Evolutionary conservation across 805 yeast species (phyloP), one percentile per base, ranked within the genome.

Genomic region (Yamadazyma akitaensis): DNA sequence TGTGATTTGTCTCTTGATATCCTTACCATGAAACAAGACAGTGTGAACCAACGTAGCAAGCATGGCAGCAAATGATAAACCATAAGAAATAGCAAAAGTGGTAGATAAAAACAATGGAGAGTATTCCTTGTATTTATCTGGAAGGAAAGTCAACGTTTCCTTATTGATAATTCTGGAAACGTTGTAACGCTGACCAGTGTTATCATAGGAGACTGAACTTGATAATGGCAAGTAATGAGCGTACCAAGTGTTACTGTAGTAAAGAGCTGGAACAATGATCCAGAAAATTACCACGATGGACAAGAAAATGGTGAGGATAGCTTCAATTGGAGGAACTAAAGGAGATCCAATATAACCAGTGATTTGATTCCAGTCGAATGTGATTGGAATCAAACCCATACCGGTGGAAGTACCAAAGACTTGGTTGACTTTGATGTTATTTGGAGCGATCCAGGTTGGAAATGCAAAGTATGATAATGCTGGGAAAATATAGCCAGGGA

Each of bases 401-500:
- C 91, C 91, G 13, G 79, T 64, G 9, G 65, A 51, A 6, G 77
- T 69, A 41, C 92, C 92, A 53, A 84, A 84, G 14, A 85, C 66
- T 56, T 80, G 85, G 54, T 81, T 82, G 17, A 84, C 73, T n/a
- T 74, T 72, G 43, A 76, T 76, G 58, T 80, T 80, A 37, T 79
- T 62, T n/a, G 80, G 79, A n/a, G 59, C 72, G 40, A 81, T 81
- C 89, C 90, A 84, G 17, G 84, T 72, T 36, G 82, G 77, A 73
- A 84, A 81, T 4, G 82, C 77, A 56, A 85, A 81, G 53, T 72
- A 68, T 2, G 85, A 76, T 49, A 85, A 64, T 13, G 79, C 85
- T 26, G 73, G 73, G 63, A 80, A 79, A 35, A 84, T 64, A 58
- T 68, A 82, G 37, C 77, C 82, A 13, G 88, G 88, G 50, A 84